Base-by-base conservation (phyloP, 1,139 yeast genomes). In the Hyphopichia buzzinii region DNA sequence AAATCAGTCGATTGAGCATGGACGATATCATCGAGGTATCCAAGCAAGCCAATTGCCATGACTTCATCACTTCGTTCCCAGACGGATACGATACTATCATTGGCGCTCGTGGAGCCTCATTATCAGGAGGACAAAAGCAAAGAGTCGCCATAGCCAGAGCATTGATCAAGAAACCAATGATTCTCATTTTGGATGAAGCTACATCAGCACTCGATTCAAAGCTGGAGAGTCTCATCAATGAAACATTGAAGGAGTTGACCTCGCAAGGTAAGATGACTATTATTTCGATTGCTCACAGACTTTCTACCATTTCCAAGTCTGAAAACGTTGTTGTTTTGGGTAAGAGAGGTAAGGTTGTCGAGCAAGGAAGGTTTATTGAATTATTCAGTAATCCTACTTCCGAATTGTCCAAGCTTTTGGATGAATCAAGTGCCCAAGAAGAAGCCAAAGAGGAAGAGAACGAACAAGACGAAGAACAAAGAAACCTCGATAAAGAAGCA, bases 111-210 rank as follows among this genome's bases (percentile, higher is more conserved):
- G 84, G 85, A 1, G 78, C 83, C 0, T 71, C 79, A 23, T 61
- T 79, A 32, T 76, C 82, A 6, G 96, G 96, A 26, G 97, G 97
- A 4, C 96, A 88, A 55, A 86, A 86, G 56, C 97, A 88, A 62
- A 72, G 96, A 52, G 77, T 88, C 32, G 96, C 96, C 4, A 75
- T 88, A 44, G 96, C 96, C 1, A 67, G 96, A 43, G 90, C 95
- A 3, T 68, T 84, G 44, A 68, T 83, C 27, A 74, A 83, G 39
- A 72, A 74, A 39, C 90, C 92, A 2, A 63, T 68, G 35, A 68
- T 84, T 25, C 64, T 84, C 40, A 67, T 84, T 10, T 62, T 84
- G 38, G 94, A 84, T 51, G 94, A 84, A 55, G 90, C 92, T 8
- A 84, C 94, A 0, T 80, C 88, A 21, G 92, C 92, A 0, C 62